Percentiles rank a stretch among this genome's conserved stretches.
These are phyloP conservation scores for Dipteronia dyeriana DNA, from an alignment of 345 rosid species.

Conservation along the genomic window DNA sequence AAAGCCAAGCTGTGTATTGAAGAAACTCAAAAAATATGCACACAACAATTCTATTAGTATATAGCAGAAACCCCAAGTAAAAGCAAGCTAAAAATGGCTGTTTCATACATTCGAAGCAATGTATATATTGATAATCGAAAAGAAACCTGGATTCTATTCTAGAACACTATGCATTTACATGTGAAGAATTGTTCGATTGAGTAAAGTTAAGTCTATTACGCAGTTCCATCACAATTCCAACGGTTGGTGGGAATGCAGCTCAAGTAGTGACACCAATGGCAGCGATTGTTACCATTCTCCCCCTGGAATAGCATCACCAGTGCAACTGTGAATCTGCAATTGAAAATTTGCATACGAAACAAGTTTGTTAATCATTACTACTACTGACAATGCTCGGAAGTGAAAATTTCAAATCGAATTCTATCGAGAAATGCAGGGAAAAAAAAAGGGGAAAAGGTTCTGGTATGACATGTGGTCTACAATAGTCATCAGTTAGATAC, in stretches of 20 bases:
- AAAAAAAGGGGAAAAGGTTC: neutral
- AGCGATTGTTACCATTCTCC: conserved; percentile 64
- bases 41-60: conserved; percentile 2
- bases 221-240: conserved; percentile 62
- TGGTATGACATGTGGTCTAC: neutral
- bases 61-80: neutral
- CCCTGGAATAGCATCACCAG: conserved; percentile 69
- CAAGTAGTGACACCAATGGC: conserved; percentile 90
- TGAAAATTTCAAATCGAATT: no score
- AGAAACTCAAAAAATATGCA: neutral
- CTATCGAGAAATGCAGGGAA: no score
- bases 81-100: neutral
- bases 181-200: neutral
- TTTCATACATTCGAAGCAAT: neutral
- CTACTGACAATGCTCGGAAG: no score
- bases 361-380: neutral
- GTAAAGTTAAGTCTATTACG: neutral
- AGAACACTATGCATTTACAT: conserved; percentile 9
- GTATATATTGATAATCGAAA: neutral
- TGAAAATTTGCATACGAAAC: neutral
- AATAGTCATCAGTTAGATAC: neutral
- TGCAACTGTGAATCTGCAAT: conserved; percentile 57
- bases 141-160: conserved; percentile 12
- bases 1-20: neutral
- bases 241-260: conserved; percentile 77